Base-by-base conservation (phyloP, 306 rosid genomes). In the Lathyrus sativus region DNA sequence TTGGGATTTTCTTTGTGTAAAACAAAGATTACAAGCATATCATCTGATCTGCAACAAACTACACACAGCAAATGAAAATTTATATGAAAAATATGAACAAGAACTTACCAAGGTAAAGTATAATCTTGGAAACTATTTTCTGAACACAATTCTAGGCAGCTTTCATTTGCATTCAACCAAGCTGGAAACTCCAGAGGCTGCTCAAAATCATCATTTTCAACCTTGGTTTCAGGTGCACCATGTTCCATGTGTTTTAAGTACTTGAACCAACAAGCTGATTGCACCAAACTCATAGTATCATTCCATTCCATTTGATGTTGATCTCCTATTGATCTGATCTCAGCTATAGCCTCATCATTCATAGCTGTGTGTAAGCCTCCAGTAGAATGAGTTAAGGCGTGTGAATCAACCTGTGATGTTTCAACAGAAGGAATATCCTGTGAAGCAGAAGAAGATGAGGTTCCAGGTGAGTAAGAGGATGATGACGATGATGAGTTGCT, bases 231-330 rank as follows among this genome's bases (percentile, higher is more conserved):
- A 50, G 82, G 8, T 53, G 39, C 77, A 19, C 71, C 79, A 38
- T 74, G 72, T 66, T 89, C 96, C 84, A 80, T 79, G 44, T 68
- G 74, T 83, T 79, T 84, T 87, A 86, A 80, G 79, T 81, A 86
- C 73, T 85, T 90, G 65, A 82, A 81, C 96, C 98, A 92, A 85
- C 89, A 79, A 37, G 98, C 98, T 68, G 96, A 87, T 43, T 87
- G 85, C 18, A 84, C 89, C 85, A 84, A 75, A 70, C 80, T 90
- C 85, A 90, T 76, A 14, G 86, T 80, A 73, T 90, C 96, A 79
- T 73, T 86, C 95, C 96, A 90, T 72, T 90, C 91, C 86, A 87
- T 84, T 79, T 90, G 86, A 72, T 87, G 79, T 74, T 80, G 95
- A 67, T 90, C 91, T 28, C 98, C 98, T 11, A 87, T 71, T 38